phyloP scores from a whole-genome alignment of 1,284 basidiomycete species.

The Sporisorium sorghi region DNA sequence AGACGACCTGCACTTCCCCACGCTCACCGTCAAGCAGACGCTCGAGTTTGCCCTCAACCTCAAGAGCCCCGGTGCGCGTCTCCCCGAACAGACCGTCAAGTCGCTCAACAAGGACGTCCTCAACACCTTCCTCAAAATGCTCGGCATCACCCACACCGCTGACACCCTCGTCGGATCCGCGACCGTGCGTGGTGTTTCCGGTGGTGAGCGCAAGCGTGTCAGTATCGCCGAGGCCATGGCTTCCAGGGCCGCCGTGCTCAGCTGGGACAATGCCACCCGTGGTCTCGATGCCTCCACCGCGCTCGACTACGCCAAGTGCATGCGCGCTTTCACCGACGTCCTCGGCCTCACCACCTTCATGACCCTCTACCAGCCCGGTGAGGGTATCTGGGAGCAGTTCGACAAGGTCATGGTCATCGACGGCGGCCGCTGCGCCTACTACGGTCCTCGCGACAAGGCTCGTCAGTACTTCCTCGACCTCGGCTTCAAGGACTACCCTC shows the following conservation, averaged over 20 bases:
- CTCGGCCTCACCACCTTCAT: constrained; percentile 53
- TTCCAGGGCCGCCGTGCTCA: constrained; percentile 65
- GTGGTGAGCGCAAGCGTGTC: constrained; percentile 61
- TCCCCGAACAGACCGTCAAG: constrained; percentile 31
- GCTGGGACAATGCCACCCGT: constrained; percentile 71
- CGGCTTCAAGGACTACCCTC: constrained; percentile 76
- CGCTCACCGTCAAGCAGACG: constrained; percentile 58
- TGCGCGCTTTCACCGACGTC: constrained; percentile 70
- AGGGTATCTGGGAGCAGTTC: constrained; percentile 73
- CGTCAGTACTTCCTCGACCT: constrained; percentile 77
- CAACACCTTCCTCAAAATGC: constrained; percentile 66
- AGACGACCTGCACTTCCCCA: constrained; percentile 56
- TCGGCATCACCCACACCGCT: constrained; percentile 53
- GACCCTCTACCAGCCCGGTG: constrained; percentile 74
- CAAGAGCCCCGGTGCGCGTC: constrained; percentile 59
- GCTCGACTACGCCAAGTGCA: constrained; percentile 61
- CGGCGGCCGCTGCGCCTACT: constrained; percentile 84
- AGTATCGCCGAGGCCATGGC: constrained; percentile 68
- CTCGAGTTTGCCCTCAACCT: constrained; percentile 58
- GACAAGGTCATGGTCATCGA: constrained; percentile 75
- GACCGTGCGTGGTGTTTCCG: constrained; percentile 70
- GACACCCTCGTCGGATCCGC: constrained; percentile 59
- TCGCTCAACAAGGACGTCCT: constrained; percentile 47
- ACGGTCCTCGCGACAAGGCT: constrained; percentile 79
- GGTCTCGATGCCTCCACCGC: constrained; percentile 60